Evolutionary conservation across 805 yeast genomes (phyloP).

Genomic region (Lipomyces starkeyi): DNA sequence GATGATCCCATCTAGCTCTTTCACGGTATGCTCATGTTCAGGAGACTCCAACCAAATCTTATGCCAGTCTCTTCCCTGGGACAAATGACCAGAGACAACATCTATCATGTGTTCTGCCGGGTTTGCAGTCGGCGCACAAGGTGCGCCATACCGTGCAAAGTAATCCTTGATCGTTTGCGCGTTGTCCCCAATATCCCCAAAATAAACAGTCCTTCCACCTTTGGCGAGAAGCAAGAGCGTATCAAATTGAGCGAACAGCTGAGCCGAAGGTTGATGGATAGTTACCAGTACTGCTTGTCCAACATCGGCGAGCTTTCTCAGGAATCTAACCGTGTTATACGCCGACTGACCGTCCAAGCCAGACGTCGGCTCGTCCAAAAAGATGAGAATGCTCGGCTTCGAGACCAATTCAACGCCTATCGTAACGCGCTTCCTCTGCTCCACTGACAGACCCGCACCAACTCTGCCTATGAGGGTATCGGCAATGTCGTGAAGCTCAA

Average conservation of each 20-base stretch:
- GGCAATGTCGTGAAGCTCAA: conserved; percentile 72
- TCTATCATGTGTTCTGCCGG: conserved; percentile 94
- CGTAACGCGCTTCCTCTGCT: conserved; percentile 68
- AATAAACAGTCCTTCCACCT: conserved; percentile 81
- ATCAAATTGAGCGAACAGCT: conserved; percentile 68
- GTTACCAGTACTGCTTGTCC: conserved; percentile 79
- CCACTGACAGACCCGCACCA: conserved; percentile 73
- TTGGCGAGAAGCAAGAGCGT: conserved; percentile 67
- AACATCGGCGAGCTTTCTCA: conserved; percentile 68
- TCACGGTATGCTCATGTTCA: conserved; percentile 3
- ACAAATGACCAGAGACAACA: conserved; percentile 49
- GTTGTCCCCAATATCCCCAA: conserved; percentile 76
- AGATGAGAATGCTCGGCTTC: conserved; percentile 64
- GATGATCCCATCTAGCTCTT: not conserved
- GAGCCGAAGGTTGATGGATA: conserved; percentile 77
- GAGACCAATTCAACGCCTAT: conserved; percentile 77
- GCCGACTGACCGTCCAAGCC: conserved; percentile 67
- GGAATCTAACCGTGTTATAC: conserved; percentile 71
- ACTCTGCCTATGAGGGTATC: conserved; percentile 78
- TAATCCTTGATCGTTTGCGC: conserved; percentile 63
- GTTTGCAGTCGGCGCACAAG: conserved; percentile 70
- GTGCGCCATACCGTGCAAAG: conserved; percentile 72
- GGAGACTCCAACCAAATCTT: conserved; percentile 55
- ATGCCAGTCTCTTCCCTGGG: conserved; percentile 41
- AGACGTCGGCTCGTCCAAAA: conserved; percentile 73